phyloP scores from a whole-genome alignment of 2,329 filamentous ascomycete genomes.

The Microdochium nivale region DNA sequence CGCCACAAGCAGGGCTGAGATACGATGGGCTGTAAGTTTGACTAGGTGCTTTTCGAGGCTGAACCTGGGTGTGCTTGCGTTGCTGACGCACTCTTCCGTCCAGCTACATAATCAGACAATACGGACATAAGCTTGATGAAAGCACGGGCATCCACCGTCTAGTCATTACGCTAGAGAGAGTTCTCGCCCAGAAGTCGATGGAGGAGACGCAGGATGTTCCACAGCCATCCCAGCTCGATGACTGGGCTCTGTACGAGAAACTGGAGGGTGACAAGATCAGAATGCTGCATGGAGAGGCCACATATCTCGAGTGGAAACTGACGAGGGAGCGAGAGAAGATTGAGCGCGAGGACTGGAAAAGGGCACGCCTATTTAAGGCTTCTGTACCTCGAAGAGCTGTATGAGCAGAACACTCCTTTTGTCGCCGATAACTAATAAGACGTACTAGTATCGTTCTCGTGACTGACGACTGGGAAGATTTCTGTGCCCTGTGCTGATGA shows the following conservation, averaged over 20 bases:
- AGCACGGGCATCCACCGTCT: constrained; percentile 31
- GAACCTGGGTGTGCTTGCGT: too few relatives aligned
- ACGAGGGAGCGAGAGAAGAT: constrained; percentile 18
- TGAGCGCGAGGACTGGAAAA: constrained; percentile 6
- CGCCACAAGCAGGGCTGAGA: constrained; percentile 42
- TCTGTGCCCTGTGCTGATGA: too few relatives aligned
- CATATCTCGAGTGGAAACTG: constrained; percentile 31
- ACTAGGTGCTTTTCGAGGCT: too few relatives aligned
- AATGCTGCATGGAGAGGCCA: constrained; percentile 26
- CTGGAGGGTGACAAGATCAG: constrained; percentile 33
- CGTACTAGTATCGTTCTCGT: too few relatives aligned
- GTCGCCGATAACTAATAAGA: too few relatives aligned
- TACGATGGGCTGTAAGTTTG: constrained; percentile 48
- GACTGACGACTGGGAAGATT: too few relatives aligned
- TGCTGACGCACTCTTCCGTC: background rate
- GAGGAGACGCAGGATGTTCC: constrained; percentile 36
- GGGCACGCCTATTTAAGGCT: background rate
- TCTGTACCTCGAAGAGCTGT: background rate
- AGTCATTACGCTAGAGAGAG: constrained; percentile 36
- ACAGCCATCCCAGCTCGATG: constrained; percentile 45
- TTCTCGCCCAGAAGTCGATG: constrained; percentile 30
- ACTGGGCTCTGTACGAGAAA: constrained; percentile 43
- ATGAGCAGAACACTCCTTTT: background rate
- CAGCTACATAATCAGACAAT: constrained; percentile 41
- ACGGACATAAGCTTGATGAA: constrained; percentile 32